These are phyloP conservation scores for Rhizopus sp. DNA, from an alignment of 371 early-diverging fungal genomes.

Conservation along the genomic window DNA sequence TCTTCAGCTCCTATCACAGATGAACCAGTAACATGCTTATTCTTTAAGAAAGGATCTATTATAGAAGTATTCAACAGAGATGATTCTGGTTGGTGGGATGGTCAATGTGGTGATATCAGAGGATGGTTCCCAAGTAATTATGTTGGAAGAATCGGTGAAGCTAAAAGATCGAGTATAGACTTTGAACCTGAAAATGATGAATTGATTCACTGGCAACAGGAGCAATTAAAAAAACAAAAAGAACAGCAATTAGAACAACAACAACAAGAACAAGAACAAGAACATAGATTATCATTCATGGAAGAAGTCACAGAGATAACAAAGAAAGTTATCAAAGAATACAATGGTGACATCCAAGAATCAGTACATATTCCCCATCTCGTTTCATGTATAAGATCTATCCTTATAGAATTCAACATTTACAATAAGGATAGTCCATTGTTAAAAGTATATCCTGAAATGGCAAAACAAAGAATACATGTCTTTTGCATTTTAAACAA, in stretches of 20 bases:
- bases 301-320: constrained; percentile 4
- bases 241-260: constrained; percentile 1
- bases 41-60: constrained; percentile 50
- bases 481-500: constrained; percentile 39
- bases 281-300: neutral
- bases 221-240: constrained; percentile 9
- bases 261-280: constrained; percentile 10
- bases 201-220: constrained; percentile 30
- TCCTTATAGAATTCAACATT: constrained; percentile 43
- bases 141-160: constrained; percentile 49
- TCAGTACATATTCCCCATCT: constrained; percentile 34
- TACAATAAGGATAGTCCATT: constrained; percentile 45
- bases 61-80: constrained; percentile 54
- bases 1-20: constrained; percentile 35
- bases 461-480: constrained; percentile 41
- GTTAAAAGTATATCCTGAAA: constrained; percentile 38
- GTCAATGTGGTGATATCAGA: constrained; percentile 42
- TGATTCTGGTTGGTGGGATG: constrained; percentile 59
- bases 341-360: constrained; percentile 12
- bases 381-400: constrained; percentile 40
- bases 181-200: constrained; percentile 42
- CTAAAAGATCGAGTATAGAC: constrained; percentile 32
- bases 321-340: constrained; percentile 6
- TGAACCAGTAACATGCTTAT: constrained; percentile 41
- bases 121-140: constrained; percentile 60